Conservation (phyloP, 23 red algal genomes). For the Cyanidium caldarium region DNA sequence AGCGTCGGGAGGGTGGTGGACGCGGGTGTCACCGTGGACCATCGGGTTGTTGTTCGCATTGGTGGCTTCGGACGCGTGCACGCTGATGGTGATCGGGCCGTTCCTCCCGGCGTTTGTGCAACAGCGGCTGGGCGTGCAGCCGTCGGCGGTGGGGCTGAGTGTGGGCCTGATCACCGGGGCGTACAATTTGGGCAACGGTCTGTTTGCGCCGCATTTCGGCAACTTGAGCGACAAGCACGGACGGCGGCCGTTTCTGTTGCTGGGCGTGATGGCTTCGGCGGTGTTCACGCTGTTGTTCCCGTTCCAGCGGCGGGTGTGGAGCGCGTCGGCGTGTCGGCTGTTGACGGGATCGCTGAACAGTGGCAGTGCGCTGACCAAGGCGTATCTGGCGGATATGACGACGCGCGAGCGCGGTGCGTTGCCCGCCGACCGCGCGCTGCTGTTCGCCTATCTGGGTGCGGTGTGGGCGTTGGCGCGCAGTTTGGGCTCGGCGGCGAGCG, state of each 20-base stretch:
- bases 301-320: background rate
- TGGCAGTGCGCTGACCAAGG: constrained; percentile 8
- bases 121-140: constrained; percentile 8
- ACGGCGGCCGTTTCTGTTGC: constrained; percentile 9
- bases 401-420: constrained; percentile 4
- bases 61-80: constrained; percentile 15
- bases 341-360: constrained; percentile 1
- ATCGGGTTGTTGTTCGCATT: constrained; percentile 9
- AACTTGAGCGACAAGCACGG: constrained; percentile 14
- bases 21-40: background rate
- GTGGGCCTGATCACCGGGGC: constrained; percentile 16
- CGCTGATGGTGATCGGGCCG: constrained; percentile 14
- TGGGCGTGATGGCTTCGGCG: constrained; percentile 11
- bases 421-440: constrained; percentile 3
- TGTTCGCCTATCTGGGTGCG: constrained; percentile 22
- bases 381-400: constrained; percentile 17
- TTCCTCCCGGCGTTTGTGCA: constrained; percentile 10
- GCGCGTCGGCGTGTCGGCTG: background rate
- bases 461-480: constrained; percentile 22
- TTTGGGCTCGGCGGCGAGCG: constrained; percentile 2
- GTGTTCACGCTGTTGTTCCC: constrained; percentile 11
- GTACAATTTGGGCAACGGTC: constrained; percentile 19
- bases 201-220: constrained; percentile 10
- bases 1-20: too few relatives aligned
- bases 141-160: background rate